Conservation (phyloP, 129 eudicot genomes). For the Chrysanthemum makinoi region DNA sequence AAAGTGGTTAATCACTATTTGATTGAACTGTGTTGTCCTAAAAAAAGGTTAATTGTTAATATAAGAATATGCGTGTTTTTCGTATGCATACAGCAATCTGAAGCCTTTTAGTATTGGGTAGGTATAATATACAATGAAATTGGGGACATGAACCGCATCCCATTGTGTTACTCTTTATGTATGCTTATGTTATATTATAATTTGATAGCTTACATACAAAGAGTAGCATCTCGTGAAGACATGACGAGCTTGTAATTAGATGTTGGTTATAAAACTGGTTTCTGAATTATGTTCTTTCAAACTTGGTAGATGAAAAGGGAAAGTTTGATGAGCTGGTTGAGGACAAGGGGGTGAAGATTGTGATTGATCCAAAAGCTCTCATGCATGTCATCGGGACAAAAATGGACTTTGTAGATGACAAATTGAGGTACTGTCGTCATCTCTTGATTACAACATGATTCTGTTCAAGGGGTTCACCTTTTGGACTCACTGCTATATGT, state of each 20-base stretch:
- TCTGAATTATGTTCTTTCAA: not conserved
- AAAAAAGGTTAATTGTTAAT: too few species aligned
- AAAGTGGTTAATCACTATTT: too few species aligned
- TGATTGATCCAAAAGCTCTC: slow-evolving; percentile 62
- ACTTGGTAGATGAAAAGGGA: slow-evolving; percentile 52
- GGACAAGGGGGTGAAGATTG: slow-evolving; percentile 62
- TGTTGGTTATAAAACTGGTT: not conserved
- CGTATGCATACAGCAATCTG: too few species aligned
- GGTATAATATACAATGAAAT: too few species aligned
- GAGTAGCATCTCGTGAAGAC: too few species aligned
- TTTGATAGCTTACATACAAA: not conserved
- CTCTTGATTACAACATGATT: too few species aligned
- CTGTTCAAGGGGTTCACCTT: too few species aligned
- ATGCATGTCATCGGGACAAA: slow-evolving; percentile 66
- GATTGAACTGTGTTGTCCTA: too few species aligned
- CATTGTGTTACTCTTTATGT: not conserved
- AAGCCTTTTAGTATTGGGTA: too few species aligned
- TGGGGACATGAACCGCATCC: not conserved
- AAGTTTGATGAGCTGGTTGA: slow-evolving; percentile 60
- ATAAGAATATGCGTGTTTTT: too few species aligned
- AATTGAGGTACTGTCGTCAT: slow-evolving; percentile 36
- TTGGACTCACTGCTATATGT: too few species aligned
- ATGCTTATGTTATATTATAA: not conserved
- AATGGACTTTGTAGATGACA: slow-evolving; percentile 71
- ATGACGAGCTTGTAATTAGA: too few species aligned